phyloP scores from a whole-genome alignment of 805 yeast genomes.

The Monosporozyma unispora region DNA sequence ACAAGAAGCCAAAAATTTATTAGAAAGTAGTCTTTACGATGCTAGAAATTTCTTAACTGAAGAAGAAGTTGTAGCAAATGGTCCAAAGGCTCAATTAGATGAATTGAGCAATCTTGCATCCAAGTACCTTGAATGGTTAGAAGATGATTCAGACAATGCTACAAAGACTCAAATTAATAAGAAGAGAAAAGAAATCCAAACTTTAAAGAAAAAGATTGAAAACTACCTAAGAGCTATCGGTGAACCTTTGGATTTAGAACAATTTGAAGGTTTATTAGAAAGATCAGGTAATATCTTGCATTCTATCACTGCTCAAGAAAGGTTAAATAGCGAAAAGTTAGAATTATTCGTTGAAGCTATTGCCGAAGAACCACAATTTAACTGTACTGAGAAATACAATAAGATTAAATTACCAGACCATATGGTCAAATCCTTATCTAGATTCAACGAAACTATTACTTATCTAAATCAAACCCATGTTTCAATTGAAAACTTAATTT shows the following conservation, averaged over 20 bases:
- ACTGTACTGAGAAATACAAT: constrained; percentile 44
- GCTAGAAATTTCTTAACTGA: constrained; percentile 53
- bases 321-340: constrained; percentile 40
- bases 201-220: constrained; percentile 28
- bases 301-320: constrained; percentile 37
- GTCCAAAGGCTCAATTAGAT: constrained; percentile 35
- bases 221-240: constrained; percentile 34
- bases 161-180: constrained; percentile 10
- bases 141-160: constrained; percentile 53
- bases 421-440: constrained; percentile 7
- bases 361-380: constrained; percentile 34
- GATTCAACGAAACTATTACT: constrained; percentile 9
- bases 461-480: constrained; percentile 10
- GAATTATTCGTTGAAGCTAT: constrained; percentile 35
- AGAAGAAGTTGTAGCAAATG: constrained; percentile 36
- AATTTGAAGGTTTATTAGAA: constrained; percentile 36
- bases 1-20: constrained; percentile 53
- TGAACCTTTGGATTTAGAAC: constrained; percentile 40
- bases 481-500: constrained; percentile 19
- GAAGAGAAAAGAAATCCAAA: constrained; percentile 13
- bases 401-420: constrained; percentile 32
- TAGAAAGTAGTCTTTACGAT: constrained; percentile 68
- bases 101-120: constrained; percentile 32
- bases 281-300: constrained; percentile 36
- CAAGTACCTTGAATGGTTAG: constrained; percentile 67